phyloP scores from a whole-genome alignment of 352 stramenopile species.

The Phytopythium chamaehyphon region DNA sequence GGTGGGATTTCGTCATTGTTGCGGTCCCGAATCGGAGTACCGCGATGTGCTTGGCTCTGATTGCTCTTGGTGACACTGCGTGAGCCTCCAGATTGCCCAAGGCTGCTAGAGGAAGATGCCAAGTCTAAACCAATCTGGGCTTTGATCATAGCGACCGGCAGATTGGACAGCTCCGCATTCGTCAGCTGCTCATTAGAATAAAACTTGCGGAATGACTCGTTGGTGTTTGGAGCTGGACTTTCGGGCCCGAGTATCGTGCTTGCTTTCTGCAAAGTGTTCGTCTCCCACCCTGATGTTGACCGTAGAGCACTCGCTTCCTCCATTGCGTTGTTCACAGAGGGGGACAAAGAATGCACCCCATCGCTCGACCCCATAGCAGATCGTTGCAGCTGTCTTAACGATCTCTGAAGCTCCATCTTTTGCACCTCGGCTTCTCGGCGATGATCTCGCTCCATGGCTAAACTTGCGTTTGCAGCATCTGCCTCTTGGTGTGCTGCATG shows the following conservation, averaged over 20 bases:
- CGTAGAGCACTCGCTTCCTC: not conserved
- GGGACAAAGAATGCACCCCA: too few relatives aligned
- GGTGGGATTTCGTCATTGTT: constrained; percentile 54
- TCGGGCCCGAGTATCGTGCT: not conserved
- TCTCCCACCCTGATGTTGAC: not conserved
- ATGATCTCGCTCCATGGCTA: constrained; percentile 56
- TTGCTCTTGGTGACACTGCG: constrained; percentile 18
- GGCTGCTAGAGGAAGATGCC: not conserved
- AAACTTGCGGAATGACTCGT: constrained; percentile 41
- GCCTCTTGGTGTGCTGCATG: constrained; percentile 52
- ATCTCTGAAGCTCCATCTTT: constrained; percentile 53
- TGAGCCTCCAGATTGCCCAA: not conserved
- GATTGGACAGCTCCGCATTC: constrained; percentile 56
- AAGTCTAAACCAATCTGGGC: constrained; percentile 70
- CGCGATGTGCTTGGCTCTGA: constrained; percentile 16
- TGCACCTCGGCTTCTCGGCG: constrained; percentile 53
- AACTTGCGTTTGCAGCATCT: constrained; percentile 24
- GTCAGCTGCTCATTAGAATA: constrained; percentile 64
- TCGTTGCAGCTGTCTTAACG: constrained; percentile 25
- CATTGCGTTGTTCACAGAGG: not conserved
- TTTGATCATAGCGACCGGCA: constrained; percentile 70
- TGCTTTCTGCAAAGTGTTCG: not conserved
- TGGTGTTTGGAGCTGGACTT: not conserved
- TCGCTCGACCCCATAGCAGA: too few relatives aligned
- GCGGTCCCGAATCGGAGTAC: constrained; percentile 17